Evolutionary conservation across 2,329 filamentous ascomycete genomes (phyloP).

Genomic region (Xylaria sp.): DNA sequence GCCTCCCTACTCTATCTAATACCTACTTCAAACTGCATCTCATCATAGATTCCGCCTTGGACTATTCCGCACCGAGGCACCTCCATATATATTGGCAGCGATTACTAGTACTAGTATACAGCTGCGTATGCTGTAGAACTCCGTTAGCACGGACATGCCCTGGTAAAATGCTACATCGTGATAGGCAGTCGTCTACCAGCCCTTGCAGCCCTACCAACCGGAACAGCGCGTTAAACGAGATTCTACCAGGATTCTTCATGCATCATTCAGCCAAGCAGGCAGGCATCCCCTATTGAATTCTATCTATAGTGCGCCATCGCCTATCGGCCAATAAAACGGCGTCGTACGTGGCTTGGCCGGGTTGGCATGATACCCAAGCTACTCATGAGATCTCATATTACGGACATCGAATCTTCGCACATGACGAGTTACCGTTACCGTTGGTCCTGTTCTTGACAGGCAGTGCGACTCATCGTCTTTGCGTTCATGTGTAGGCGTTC

Average conservation of each 20-base stretch:
- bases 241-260: constrained; percentile 3
- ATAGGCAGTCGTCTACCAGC: constrained; percentile 12
- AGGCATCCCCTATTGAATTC: background rate
- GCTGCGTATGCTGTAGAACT: background rate
- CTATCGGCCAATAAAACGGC: constrained; percentile 19
- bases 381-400: constrained; percentile 1
- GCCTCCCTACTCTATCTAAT: background rate
- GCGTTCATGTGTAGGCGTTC: constrained; percentile 1
- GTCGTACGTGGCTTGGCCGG: constrained; percentile 4
- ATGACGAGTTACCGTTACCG: constrained; percentile 12
- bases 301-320: constrained; percentile 1
- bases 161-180: constrained; percentile 6
- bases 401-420: constrained; percentile 11
- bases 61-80: background rate
- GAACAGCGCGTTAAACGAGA: constrained; percentile 23
- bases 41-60: background rate
- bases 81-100: background rate
- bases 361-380: background rate
- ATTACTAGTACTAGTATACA: background rate
- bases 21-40: background rate
- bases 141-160: background rate
- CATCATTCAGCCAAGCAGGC: constrained; percentile 16
- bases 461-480: constrained; percentile 10
- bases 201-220: constrained; percentile 26
- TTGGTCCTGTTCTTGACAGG: background rate